Conservation (phyloP, 129 eudicot species). For the Centella asiatica region DNA sequence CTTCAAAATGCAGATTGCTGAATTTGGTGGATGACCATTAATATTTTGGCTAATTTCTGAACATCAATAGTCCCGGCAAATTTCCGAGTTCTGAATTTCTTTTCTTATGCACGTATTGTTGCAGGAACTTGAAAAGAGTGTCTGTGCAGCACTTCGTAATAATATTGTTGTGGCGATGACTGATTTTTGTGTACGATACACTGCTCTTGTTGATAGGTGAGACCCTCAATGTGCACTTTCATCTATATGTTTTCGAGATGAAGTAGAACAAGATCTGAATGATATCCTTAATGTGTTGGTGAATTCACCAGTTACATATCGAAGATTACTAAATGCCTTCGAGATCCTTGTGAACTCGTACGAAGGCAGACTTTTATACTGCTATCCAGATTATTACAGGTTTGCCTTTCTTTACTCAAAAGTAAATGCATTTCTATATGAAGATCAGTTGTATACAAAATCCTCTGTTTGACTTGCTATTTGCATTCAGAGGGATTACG, state of each 20-base stretch:
- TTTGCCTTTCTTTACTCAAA: conserved; percentile 13
- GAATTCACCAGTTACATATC: conserved; percentile 59
- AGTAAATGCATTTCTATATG: not conserved
- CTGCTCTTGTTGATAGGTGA: conserved; percentile 95
- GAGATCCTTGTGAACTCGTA: conserved; percentile 92
- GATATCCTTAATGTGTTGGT: conserved; percentile 1
- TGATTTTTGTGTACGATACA: conserved; percentile 87
- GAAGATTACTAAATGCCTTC: conserved; percentile 87
- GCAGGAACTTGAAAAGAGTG: conserved; percentile 93
- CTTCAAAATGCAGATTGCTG: not conserved
- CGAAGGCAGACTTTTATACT: conserved; percentile 89
- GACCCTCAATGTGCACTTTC: conserved; percentile 2
- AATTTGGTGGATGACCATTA: not conserved
- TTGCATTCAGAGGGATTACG: conserved; percentile 71
- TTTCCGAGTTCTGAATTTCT: not conserved
- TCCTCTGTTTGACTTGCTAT: conserved; percentile 4
- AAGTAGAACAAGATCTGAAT: not conserved
- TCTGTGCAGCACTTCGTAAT: conserved; percentile 75
- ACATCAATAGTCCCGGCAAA: not conserved
- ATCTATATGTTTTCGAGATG: not conserved
- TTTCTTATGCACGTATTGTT: conserved; percentile 13
- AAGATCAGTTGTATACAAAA: conserved; percentile 6
- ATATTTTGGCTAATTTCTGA: conserved; percentile 1
- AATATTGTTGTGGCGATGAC: conserved; percentile 83
- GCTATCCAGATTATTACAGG: conserved; percentile 91